These are phyloP conservation scores for Paulownia fortunei DNA, from an alignment of 257 asterid species.

Conservation along the genomic window DNA sequence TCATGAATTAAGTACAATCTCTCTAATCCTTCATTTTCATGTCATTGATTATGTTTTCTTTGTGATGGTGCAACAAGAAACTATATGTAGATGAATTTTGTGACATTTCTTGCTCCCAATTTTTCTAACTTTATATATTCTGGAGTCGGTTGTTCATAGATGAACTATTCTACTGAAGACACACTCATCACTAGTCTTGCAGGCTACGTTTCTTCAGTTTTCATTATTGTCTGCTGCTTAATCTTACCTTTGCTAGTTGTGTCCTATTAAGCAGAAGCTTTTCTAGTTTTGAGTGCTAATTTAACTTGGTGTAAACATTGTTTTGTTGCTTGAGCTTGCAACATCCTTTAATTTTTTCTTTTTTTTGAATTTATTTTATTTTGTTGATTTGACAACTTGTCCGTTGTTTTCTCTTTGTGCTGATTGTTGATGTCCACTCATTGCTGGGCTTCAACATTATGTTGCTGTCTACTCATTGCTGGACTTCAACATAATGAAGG, in stretches of 20 bases:
- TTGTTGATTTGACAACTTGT: constrained; percentile 24
- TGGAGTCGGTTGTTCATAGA: constrained; percentile 13
- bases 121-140: background rate
- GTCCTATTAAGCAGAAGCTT: background rate
- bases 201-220: constrained; percentile 9
- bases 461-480: constrained; percentile 34
- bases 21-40: constrained; percentile 15
- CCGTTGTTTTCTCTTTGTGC: constrained; percentile 23
- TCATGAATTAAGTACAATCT: background rate
- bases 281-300: constrained; percentile 10
- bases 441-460: too few species aligned
- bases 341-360: constrained; percentile 4
- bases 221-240: background rate
- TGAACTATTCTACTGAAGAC: background rate
- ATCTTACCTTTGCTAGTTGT: constrained; percentile 19
- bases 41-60: background rate
- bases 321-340: constrained; percentile 14
- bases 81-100: constrained; percentile 7
- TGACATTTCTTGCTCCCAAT: background rate
- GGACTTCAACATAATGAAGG: constrained; percentile 55
- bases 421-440: too few species aligned
- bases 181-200: constrained; percentile 3
- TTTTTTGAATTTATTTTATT: constrained; percentile 2
- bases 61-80: constrained; percentile 7
- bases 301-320: background rate